Conservation (phyloP, 768 basidiomycete genomes). For the Mycena belliarum region DNA sequence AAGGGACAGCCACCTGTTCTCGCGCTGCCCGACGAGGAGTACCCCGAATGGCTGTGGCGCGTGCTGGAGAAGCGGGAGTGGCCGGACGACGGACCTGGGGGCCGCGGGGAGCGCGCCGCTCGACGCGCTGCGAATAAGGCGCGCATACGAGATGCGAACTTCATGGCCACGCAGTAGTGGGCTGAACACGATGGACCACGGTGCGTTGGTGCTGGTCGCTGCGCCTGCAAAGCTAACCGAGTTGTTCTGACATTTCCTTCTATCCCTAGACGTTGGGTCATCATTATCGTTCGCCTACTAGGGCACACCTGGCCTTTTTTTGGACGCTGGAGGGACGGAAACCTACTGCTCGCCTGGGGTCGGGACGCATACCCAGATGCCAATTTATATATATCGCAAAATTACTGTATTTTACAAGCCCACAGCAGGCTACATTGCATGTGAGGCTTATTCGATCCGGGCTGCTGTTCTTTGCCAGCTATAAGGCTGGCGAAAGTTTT, state of each 20-base stretch:
- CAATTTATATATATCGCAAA: background rate
- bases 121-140: constrained; percentile 65
- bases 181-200: background rate
- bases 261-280: background rate
- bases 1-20: constrained; percentile 80
- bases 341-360: too few relatives aligned
- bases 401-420: constrained; percentile 9
- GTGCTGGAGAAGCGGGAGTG: constrained; percentile 60
- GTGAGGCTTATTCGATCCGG: too few relatives aligned
- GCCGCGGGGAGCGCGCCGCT: constrained; percentile 57
- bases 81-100: constrained; percentile 74
- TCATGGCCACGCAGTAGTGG: constrained; percentile 77
- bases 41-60: constrained; percentile 90
- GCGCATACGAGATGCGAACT: constrained; percentile 78
- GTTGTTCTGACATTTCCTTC: background rate
- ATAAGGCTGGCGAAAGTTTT: too few relatives aligned
- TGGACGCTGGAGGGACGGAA: too few relatives aligned
- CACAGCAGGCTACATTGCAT: too few relatives aligned
- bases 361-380: background rate
- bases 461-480: too few relatives aligned
- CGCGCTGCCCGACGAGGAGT: constrained; percentile 78
- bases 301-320: too few relatives aligned
- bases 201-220: background rate
- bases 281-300: too few relatives aligned
- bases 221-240: background rate